Evolutionary conservation across 495 filamentous ascomycete species (phyloP).

Genomic region (Annulohypoxylon nitens): DNA sequence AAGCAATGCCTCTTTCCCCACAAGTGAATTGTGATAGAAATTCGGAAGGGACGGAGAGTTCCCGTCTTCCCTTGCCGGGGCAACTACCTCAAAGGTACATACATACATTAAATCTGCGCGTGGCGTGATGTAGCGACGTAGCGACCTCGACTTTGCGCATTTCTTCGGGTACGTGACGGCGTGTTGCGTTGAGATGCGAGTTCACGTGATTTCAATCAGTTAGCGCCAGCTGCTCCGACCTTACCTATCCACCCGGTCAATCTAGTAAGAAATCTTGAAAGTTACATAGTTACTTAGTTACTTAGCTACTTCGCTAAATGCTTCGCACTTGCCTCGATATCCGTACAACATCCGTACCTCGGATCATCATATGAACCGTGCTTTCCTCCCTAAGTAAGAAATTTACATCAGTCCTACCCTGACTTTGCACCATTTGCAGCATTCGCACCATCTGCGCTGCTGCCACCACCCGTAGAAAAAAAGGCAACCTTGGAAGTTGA

Average conservation of each 20-base stretch:
- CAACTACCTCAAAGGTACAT: conserved; percentile 2
- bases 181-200: conserved; percentile 10
- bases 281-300: not conserved
- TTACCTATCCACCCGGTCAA: not conserved
- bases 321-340: not conserved
- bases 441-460: not conserved
- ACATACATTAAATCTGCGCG: not conserved
- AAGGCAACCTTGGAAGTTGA: not conserved
- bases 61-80: conserved; percentile 20
- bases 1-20: conserved; percentile 17
- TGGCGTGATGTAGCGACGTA: conserved; percentile 12
- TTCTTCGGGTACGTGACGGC: conserved; percentile 1
- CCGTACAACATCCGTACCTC: not conserved
- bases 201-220: conserved; percentile 17
- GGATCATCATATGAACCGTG: conserved; percentile 32
- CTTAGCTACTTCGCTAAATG: not conserved
- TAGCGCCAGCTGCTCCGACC: not conserved
- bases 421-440: not conserved
- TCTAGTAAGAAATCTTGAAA: not conserved
- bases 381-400: not conserved
- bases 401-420: not conserved
- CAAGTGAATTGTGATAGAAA: conserved; percentile 16
- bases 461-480: not conserved
- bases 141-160: conserved; percentile 6
- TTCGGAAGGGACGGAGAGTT: conserved; percentile 23